Evolutionary conservation across 495 filamentous ascomycete genomes (phyloP), one percentile per base, ranked within the genome.

Genomic region (Tuber magnatum): DNA sequence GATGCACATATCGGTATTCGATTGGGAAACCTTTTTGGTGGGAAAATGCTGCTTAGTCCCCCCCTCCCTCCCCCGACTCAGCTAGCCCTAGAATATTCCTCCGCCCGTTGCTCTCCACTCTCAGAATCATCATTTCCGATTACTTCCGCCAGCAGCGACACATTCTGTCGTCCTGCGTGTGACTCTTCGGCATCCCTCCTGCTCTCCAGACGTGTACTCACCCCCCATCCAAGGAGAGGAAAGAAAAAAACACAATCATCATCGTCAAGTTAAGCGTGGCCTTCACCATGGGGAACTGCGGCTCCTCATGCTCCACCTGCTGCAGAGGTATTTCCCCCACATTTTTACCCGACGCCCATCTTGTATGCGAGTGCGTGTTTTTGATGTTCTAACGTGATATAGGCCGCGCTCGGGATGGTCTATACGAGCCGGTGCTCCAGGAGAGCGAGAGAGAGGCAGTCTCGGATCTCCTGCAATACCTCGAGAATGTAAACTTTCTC

Each of bases 361-460:
- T 69, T 71, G 51, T 75, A n/a, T n/a, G n/a, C n/a, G 70, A 51
- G 69, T 71, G 24, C 69, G 76, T 74, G 77, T 81, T 73, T 76
- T 83, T 69, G 82, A 71, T 69, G 43, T 73, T 42, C 74, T 79
- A 48, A 76, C 73, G 72, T 79, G 72, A 80, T 69, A 78, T 79
- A 93, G 93, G 90, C 83, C 93, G 93, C 84, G 90, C 93, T 82
- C 93, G 92, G 85, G 95, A 97, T 87, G 94, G 92, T 81, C 88
- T 94, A 68, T 97, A 99, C 84, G 96, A 99, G 84, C 93, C 94
- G 71, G 93, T 95, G 69, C 87, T 99, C 72, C 94, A 94, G 75
- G 95, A 99, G 82, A 97, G 92, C 84, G 95, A 98, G 85, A 90
- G 95, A 80, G 95, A 97, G 87, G 95, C 95, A 68, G 96, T 99